Evolutionary conservation across 805 yeast species (phyloP), one percentile per base, ranked within the genome.

Genomic region (Millerozyma miso): DNA sequence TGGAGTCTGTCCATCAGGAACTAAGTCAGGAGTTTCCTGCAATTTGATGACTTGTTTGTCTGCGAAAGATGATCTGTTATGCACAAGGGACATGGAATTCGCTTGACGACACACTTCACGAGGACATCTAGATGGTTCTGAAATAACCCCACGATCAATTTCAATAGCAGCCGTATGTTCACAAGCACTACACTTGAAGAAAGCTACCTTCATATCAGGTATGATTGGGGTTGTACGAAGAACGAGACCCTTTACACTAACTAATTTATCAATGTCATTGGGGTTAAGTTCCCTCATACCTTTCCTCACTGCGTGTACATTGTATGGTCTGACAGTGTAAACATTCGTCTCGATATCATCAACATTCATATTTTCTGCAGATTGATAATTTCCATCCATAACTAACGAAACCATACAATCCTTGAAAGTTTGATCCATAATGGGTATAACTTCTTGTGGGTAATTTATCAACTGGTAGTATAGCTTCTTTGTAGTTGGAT

Each of bases 1-100:
- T 1, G 99, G 99, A 2, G 99, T 93, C 65, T 93, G 99, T 14
- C 99, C 99, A 66, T 87, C 98, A 3, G 99, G 99, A 13, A 91
- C 96, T 48, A 81, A 74, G 63, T 93, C 99, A 0, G 97, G 97
- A 0, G 96, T 89, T 64, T 93, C 99, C 65, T 93, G 99, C 34
- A 93, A 69, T 56, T 88, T 87, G 52, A 93, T 81, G 20, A 93
- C 91, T 65, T 93, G 99, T 59, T 91, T 93, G 64, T 93, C 97
- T 19, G 95, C 93, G 65, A 91, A 93, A 0, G 88, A 77, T 31
- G 96, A 86, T 53, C 99, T 77, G 62, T 93, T 93, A 65, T 93
- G 99, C 15, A 93, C 76, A 38, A 93, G 68, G 45, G 84, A 80
- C 97, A 93, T 88, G 3, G 97, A 85, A 62, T 87, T 88, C 8